Conservation (phyloP, 1,284 basidiomycete species). For the Sanghuangporus weigelae region DNA sequence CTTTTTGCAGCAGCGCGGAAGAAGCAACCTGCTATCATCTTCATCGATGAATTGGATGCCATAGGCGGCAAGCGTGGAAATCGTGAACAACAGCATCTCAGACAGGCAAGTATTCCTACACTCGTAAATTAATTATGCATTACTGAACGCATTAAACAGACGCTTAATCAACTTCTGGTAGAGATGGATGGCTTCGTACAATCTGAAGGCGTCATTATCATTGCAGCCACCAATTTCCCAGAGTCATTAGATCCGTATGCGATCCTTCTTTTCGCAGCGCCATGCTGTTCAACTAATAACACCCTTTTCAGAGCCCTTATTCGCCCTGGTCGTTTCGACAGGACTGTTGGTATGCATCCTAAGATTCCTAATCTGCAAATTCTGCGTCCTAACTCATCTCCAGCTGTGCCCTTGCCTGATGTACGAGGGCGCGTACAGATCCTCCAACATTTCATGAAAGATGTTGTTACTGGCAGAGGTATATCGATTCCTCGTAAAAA, state of each 20-base stretch:
- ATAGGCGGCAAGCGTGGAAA: slow-evolving; percentile 89
- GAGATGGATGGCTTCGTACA: slow-evolving; percentile 95
- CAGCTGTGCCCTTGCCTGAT: slow-evolving; percentile 82
- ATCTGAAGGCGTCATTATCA: slow-evolving; percentile 87
- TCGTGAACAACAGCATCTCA: slow-evolving; percentile 86
- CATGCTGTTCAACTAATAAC: slow-evolving; percentile 15
- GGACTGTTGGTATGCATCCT: slow-evolving; percentile 49
- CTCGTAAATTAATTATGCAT: not conserved
- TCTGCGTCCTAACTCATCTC: not conserved
- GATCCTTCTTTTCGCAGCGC: not conserved
- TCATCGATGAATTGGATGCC: slow-evolving; percentile 92
- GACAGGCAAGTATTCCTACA: slow-evolving; percentile 40
- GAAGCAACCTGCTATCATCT: slow-evolving; percentile 92
- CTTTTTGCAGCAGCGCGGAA: slow-evolving; percentile 94
- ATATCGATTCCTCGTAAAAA: slow-evolving; percentile 20
- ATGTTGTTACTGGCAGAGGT: slow-evolving; percentile 63
- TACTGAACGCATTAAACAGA: slow-evolving; percentile 34
- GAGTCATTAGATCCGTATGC: slow-evolving; percentile 82
- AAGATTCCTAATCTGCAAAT: not conserved
- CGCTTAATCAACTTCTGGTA: slow-evolving; percentile 89
- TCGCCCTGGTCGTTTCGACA: slow-evolving; percentile 91
- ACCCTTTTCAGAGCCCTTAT: slow-evolving; percentile 67
- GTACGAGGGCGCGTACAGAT: slow-evolving; percentile 83
- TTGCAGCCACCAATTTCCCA: slow-evolving; percentile 95
- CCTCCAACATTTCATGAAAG: slow-evolving; percentile 83